Base-by-base conservation (phyloP, 441 rosid genomes). In the Lepidium campestre region DNA sequence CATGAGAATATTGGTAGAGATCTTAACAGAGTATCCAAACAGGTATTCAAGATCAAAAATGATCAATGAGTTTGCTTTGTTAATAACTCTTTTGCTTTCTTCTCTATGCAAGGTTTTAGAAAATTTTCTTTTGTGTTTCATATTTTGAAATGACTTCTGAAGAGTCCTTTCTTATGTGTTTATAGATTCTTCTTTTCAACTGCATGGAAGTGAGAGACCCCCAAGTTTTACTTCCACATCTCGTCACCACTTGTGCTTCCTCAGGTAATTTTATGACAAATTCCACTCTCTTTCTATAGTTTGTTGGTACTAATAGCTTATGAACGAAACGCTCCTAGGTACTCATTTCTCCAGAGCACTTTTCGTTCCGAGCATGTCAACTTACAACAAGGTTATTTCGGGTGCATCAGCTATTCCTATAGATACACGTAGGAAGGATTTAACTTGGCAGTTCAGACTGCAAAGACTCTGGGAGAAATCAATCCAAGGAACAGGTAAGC, bases 151-250 rank as follows among this genome's bases (percentile, higher is more conserved):
- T 50, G 50, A 67, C 45, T 48, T 54, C 15, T 73, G 52, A 55
- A 46, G 32, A 27, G 9, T 31, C 25, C n/a, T 53, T 29, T 36
- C 11, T 35, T 19, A n/a, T 71, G 25, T 46, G 14, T 53, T 46
- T 23, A 79, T 75, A 90, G 97, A 79, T 90, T 82, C 88, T 90
- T 63, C 75, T 87, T 57, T 86, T 86, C 79, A 84, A 80, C 70
- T 86, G 98, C 82, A 86, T 86, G 95, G 91, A 85, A 57, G 95
- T 80, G 19, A 86, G 98, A 71, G 85, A 89, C 76, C 96, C 98
- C 56, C 85, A 86, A 57, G 68, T 83, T 67, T 72, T 92, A 70
- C 93, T 92, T 61, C 90, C 93, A 31, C 75, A 22, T 67, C 94
- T 92, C 67, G 83, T 86, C 62, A 80, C 47, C 53, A 80, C 84